Base-by-base conservation (phyloP, 192 early-diverging fungal genomes). In the Coemansia sp. region DNA sequence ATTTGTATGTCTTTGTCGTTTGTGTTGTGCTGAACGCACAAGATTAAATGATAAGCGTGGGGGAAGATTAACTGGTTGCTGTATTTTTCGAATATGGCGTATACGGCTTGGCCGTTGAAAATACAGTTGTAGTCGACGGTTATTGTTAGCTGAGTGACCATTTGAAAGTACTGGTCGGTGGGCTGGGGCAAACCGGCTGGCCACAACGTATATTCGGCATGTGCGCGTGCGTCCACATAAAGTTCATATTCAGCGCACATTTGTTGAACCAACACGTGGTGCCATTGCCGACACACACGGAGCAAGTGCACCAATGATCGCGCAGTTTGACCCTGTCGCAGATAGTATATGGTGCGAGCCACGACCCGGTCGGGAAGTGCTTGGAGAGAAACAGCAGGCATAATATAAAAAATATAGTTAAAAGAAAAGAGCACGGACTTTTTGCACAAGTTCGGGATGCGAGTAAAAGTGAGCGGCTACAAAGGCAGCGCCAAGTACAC, bases 81-180 rank as follows among this genome's bases (percentile, higher is more conserved):
- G 46, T 28, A 61, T 3, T 4, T 20, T 4, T n/a, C 8, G 19
- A 5, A 19, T 3, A 68, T 60, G 12, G 51, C 22, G 7, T 56
- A 59, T 15, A 60, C 58, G 20, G 37, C 68, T 25, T 56, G 49
- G 11, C 68, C 68, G 12, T 57, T 59, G n/a, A 69, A 69, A 5
- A 69, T 69, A 23, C 22, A 19, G 46, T 58, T 62, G 37, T 63
- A 63, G 46, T 69, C 60, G 6, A 63, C n/a, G 9, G 37, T 25
- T 9, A 69, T 46, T 0, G 9, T 46, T 10, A 68, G 37, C 19
- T 21, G 38, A 4, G 19, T 21, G 10, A 68, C 60, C 28, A 51
- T 15, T 20, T 5, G 6, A 9, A 60, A 51, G 28, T 14, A 25
- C 0, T 28, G 17, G 1, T 22, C 7, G 21, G 20, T 46, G 5